Evolutionary conservation across 257 asterid species (phyloP), one percentile per base, ranked within the genome.

Genomic region (Coffea eugenioides): DNA sequence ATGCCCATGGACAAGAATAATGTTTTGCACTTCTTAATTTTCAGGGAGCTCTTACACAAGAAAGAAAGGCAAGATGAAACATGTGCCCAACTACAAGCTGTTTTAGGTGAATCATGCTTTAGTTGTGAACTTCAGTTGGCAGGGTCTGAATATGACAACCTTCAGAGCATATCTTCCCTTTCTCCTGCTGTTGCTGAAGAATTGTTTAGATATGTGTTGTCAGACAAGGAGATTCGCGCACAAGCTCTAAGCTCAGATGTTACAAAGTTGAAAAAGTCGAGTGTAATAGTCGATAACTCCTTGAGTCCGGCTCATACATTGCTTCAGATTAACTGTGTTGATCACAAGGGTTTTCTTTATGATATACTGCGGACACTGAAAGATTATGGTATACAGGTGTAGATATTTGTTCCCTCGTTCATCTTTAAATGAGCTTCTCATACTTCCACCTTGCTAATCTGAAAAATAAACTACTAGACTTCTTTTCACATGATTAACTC

Each of bases 241-340:
- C 97, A 94, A 85, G 92, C 87, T 49, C 92, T 90, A 46, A 92
- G 94, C 87, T 85, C 86, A 23, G 97, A 88, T 77, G 80, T 88
- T 81, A 86, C 75, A 15, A 87, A 89, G 83, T 83, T 94, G 88
- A 89, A 88, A 81, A 87, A 56, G 82, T 90, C 95, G 74, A 83
- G 69, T 82, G 94, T 94, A 57, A 83, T 77, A 36, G 75, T 87
- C 41, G 97, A 94, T 85, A 94, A 93, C 86, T 88, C 92, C 73
- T 82, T 91, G 89, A 91, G 95, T 80, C 95, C 96, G n/a, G 91
- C 88, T 69, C 97, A 94, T 86, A 92, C 97, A 34, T 85, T 94
- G 82, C 91, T 93, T 82, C 98, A 92, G 95, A 93, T 94, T 73
- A 85, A 54, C 77, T 91, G 93, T 64, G 83, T 91, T 73, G 94